Base-by-base conservation (phyloP, 2,329 filamentous ascomycete genomes). In the Ophiostoma sp. region DNA sequence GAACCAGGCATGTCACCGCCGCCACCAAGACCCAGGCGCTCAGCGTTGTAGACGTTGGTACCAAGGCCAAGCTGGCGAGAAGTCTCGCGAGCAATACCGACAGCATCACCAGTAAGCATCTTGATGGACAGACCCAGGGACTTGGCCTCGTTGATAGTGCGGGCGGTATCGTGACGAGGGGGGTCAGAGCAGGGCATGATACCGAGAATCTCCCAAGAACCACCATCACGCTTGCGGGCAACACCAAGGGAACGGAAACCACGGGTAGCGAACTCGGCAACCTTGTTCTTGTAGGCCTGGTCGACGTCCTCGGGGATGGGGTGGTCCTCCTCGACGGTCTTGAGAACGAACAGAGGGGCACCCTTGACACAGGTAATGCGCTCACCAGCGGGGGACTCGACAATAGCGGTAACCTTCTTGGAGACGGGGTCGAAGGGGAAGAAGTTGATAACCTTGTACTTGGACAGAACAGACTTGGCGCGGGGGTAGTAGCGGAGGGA, bases 181-280 rank as follows among this genome's bases (percentile, higher is more conserved):
- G 93, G 93, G 78, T 96, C 92, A 75, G 89, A 92, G 85, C 92
- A 96, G 76, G 93, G 92, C 91, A 96, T 94, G 76, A 97, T 96
- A 75, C 92, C 92, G 74, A 97, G 88, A 74, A 97, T 93, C 79
- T 96, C 91, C 92, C 93, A 97, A 68, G 86, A 82, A 76, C 87
- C 86, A 79, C 90, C 86, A 77, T 86, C 90, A 78, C 90, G 89
- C 86, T 95, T 96, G 81, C 92, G 92, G 75, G 92, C 92, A 82
- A 96, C 90, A 85, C 92, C 92, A 65, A 97, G 90, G 70, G 93
- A 95, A 80, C 93, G 91, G 85, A 96, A 96, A 82, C 93, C 93
- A 86, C 93, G 91, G 75, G 89, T 91, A 74, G 92, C 93, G 76
- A 96, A 96, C 79, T 96, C 93, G 66, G 90, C 90, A 70, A 96